Conservation (phyloP, 768 basidiomycete genomes). For the Pulveroboletus sp. region DNA sequence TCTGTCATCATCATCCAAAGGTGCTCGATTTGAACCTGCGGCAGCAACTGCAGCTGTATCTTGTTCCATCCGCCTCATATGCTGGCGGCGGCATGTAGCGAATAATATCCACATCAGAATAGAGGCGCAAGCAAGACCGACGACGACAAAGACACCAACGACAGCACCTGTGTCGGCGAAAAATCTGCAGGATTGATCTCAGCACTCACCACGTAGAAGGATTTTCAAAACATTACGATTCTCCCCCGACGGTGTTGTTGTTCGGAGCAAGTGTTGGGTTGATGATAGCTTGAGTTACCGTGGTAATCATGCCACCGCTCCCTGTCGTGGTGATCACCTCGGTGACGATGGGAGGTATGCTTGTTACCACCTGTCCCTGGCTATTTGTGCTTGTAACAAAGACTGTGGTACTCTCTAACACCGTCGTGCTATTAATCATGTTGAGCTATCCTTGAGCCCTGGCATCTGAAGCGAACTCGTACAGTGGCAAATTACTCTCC, state of each 20-base stretch:
- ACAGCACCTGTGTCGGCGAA: conserved; percentile 88
- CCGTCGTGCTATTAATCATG: conserved; percentile 44
- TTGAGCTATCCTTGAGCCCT: conserved; percentile 8
- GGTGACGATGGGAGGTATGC: conserved; percentile 57
- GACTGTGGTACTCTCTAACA: conserved; percentile 44
- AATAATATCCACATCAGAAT: conserved; percentile 70
- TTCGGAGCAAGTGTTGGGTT: conserved; percentile 68
- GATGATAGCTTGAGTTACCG: conserved; percentile 59
- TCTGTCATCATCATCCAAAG: conserved; percentile 65
- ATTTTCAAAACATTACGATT: conserved; percentile 42
- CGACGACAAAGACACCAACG: conserved; percentile 85
- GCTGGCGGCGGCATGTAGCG: conserved; percentile 61
- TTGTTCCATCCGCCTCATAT: conserved; percentile 58
- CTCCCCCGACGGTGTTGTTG: conserved; percentile 35
- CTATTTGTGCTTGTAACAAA: conserved; percentile 59
- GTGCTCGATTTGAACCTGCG: conserved; percentile 63
- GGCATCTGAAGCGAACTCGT: conserved; percentile 18
- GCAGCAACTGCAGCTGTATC: conserved; percentile 71
- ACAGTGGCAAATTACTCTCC: conserved; percentile 19
- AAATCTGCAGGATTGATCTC: conserved; percentile 50
- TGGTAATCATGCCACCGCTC: conserved; percentile 48
- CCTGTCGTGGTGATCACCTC: conserved; percentile 51
- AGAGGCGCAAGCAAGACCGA: conserved; percentile 73
- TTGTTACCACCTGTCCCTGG: conserved; percentile 44
- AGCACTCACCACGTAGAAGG: not conserved